Conservation (phyloP, 2,329 filamentous ascomycete genomes). For the Exutisphaerella laricina region DNA sequence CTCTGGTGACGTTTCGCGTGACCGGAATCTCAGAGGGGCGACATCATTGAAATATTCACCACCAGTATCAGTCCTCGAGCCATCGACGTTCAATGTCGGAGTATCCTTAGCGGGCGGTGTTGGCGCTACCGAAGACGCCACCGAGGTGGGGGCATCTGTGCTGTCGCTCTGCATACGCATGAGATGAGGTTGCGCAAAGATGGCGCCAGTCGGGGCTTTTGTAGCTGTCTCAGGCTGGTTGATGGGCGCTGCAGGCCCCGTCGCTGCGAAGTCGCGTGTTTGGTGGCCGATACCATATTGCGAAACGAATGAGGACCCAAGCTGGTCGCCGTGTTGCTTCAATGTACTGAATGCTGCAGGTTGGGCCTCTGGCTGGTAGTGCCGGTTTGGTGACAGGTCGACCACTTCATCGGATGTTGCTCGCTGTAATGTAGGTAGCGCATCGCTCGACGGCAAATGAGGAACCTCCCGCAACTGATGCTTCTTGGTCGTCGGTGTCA, state of each 20-base stretch:
- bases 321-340: constrained; percentile 44
- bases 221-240: constrained; percentile 22
- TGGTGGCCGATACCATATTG: constrained; percentile 34
- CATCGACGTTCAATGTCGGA: constrained; percentile 29
- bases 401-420: constrained; percentile 2
- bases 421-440: neutral
- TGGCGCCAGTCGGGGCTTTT: constrained; percentile 19
- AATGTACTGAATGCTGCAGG: constrained; percentile 35
- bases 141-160: constrained; percentile 18
- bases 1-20: constrained; percentile 27
- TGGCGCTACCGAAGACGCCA: constrained; percentile 33
- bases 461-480: constrained; percentile 11
- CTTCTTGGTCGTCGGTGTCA: constrained; percentile 31
- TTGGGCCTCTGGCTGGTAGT: neutral
- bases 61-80: constrained; percentile 4
- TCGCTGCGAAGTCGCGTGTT: constrained; percentile 32
- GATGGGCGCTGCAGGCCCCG: constrained; percentile 22
- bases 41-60: constrained; percentile 20
- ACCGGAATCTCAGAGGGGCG: constrained; percentile 17
- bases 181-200: constrained; percentile 13
- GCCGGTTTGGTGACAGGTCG: neutral
- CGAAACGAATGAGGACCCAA: constrained; percentile 43
- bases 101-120: constrained; percentile 46
- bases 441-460: neutral
- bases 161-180: constrained; percentile 19